These are phyloP conservation scores for Epicoccum nigrum DNA, from an alignment of 2,329 filamentous ascomycete species.

Conservation along the genomic window DNA sequence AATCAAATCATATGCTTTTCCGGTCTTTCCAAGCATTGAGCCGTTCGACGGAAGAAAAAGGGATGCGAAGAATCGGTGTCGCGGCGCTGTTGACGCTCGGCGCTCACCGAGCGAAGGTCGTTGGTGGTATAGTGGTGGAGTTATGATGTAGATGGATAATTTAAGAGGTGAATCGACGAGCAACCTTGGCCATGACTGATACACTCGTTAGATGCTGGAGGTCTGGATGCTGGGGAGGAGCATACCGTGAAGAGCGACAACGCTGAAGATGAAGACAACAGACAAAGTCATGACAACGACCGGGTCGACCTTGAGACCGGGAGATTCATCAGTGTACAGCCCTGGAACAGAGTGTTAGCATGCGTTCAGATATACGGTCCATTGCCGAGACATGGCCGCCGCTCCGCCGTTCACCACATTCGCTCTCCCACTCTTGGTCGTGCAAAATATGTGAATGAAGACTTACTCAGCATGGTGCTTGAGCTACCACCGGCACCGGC, in stretches of 20 bases:
- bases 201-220: constrained; percentile 20
- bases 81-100: constrained; percentile 2
- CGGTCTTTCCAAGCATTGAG: constrained; percentile 26
- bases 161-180: constrained; percentile 79
- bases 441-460: not conserved
- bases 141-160: constrained; percentile 1
- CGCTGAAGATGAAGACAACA: constrained; percentile 97
- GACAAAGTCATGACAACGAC: constrained; percentile 96
- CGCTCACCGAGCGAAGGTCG: constrained; percentile 5
- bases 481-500: constrained; percentile 95
- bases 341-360: constrained; percentile 54
- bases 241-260: constrained; percentile 96
- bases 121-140: constrained; percentile 17
- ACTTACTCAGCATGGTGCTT: constrained; percentile 96
- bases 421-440: not conserved
- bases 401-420: not conserved
- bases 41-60: constrained; percentile 17
- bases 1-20: constrained; percentile 32
- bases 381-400: not conserved
- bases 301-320: constrained; percentile 95
- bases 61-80: constrained; percentile 11
- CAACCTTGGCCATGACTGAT: constrained; percentile 92
- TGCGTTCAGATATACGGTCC: not conserved
- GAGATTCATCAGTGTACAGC: constrained; percentile 98
- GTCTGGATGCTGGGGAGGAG: not conserved